These are phyloP conservation scores for Gynochthodes officinalis DNA, from an alignment of 257 asterid species.

Conservation along the genomic window DNA sequence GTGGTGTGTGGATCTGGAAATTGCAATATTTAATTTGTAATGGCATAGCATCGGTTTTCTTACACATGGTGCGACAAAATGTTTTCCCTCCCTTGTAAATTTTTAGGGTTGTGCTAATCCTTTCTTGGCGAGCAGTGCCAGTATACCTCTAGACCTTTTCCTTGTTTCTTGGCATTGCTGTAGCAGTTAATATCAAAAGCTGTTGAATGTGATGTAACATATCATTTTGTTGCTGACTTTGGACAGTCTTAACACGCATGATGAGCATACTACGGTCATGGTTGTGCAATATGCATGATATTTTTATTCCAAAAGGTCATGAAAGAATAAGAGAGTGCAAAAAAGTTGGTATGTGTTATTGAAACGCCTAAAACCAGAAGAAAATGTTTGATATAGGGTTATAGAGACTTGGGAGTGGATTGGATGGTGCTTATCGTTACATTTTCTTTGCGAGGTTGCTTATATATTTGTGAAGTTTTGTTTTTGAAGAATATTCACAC, in stretches of 20 bases:
- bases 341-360: background rate
- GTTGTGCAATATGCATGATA: background rate
- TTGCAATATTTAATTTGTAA: background rate
- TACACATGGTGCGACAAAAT: background rate
- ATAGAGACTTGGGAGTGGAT: background rate
- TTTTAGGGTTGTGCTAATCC: background rate
- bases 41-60: background rate
- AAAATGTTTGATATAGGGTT: background rate
- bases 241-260: background rate
- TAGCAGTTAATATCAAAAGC: background rate
- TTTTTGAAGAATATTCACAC: background rate
- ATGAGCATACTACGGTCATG: background rate
- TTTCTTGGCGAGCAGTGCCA: background rate
- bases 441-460: background rate
- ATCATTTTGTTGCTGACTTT: background rate
- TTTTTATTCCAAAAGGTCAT: background rate
- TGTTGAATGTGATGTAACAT: background rate
- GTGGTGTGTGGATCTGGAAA: background rate
- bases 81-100: background rate
- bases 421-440: background rate
- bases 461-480: background rate
- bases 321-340: background rate
- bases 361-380: background rate
- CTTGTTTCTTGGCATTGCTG: background rate
- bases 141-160: background rate